Evolutionary conservation across 257 asterid genomes (phyloP).

Genomic region (Lycium barbarum): DNA sequence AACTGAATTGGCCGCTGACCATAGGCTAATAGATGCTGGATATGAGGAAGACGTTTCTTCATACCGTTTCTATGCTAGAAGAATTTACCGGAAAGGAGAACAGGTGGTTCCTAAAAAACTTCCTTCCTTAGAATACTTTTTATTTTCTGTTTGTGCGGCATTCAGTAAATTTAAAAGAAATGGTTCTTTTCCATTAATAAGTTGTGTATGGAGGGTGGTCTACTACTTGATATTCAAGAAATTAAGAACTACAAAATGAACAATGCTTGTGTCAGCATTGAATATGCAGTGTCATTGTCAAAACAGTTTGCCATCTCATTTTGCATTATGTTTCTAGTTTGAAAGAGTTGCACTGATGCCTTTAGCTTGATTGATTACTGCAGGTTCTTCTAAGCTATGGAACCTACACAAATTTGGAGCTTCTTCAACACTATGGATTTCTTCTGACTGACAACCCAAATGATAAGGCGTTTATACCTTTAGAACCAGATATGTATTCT

Average conservation of each 20-base stretch:
- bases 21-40: constrained; percentile 79
- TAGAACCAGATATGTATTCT: constrained; percentile 70
- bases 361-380: neutral
- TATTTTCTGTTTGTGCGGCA: neutral
- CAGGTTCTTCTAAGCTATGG: constrained; percentile 98
- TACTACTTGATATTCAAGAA: neutral
- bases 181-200: neutral
- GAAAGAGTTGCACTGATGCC: neutral
- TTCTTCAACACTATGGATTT: constrained; percentile 93
- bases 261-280: neutral
- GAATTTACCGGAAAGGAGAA: constrained; percentile 74
- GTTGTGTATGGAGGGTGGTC: neutral
- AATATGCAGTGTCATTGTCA: neutral
- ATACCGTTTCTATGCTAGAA: constrained; percentile 81
- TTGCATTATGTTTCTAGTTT: neutral
- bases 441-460: constrained; percentile 74
- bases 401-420: constrained; percentile 89
- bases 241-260: neutral
- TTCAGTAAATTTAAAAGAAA: neutral
- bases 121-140: neutral
- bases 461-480: constrained; percentile 73
- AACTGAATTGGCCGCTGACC: constrained; percentile 29
- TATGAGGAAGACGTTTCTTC: constrained; percentile 60
- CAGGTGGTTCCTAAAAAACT: constrained; percentile 58
- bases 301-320: neutral